A percentile compares a stretch with the other conserved stretches of the same genome.
Evolutionary conservation across 768 basidiomycete genomes (phyloP).

Genomic region (Auricularia sp.): DNA sequence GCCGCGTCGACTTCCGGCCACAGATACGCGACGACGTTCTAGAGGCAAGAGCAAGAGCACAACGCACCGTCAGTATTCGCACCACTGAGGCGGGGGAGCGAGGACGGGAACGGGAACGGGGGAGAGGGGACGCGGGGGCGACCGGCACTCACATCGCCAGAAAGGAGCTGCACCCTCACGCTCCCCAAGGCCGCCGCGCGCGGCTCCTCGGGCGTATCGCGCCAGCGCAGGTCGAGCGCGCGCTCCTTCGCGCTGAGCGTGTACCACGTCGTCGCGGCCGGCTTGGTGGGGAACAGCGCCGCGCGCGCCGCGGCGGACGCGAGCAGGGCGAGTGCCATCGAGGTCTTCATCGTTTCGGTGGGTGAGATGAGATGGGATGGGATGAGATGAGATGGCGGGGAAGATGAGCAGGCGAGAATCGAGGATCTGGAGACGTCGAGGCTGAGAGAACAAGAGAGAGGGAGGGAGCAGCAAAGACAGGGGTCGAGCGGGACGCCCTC

Average conservation of each 20-base stretch:
- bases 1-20: neutral
- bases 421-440: too few relatives aligned
- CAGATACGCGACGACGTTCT: neutral
- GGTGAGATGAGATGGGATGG: neutral
- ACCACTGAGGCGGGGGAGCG: too few relatives aligned
- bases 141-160: neutral
- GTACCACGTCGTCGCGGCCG: neutral
- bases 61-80: neutral
- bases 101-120: too few relatives aligned
- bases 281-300: neutral
- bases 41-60: neutral
- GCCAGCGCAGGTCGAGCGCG: neutral
- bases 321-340: neutral
- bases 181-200: neutral
- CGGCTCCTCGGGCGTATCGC: neutral
- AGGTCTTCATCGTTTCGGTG: neutral
- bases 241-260: neutral
- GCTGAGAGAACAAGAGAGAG: too few relatives aligned
- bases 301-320: neutral
- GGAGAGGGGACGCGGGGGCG: too few relatives aligned
- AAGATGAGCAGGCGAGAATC: too few relatives aligned
- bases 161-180: neutral
- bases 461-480: too few relatives aligned
- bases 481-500: too few relatives aligned
- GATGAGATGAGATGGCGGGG: neutral